Evolutionary conservation across 2,329 filamentous ascomycete species (phyloP), one percentile per base, ranked within the genome.

Genomic region (Pseudocercospora pini-densiflorae): DNA sequence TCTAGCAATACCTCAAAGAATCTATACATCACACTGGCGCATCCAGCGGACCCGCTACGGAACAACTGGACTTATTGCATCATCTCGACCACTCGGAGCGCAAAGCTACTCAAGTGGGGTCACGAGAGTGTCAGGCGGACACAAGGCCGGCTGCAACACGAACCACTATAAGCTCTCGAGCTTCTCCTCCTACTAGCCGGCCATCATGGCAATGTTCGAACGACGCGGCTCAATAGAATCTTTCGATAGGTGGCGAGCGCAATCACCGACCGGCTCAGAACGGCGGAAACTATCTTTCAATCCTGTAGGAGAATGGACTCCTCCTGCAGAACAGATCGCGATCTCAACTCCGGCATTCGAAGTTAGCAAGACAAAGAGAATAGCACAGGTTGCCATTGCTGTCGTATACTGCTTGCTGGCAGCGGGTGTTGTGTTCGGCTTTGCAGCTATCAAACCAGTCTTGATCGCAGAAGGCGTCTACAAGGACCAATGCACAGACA

Each of bases 391-490:
- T n/a, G 79, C 80, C 47, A 81, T 87, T 55, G 90, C 89, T 5
- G 88, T 92, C 0, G 72, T 92, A 10, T 92, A 91, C 76, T 94
- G 91, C 78, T 85, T 94, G 40, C 84, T 96, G 67, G 88, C 91
- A 6, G 90, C 93, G 4, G 94, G 92, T 1, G 83, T 93, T 47
- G 88, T 95, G 19, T 95, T 95, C 79, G 92, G 92, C 36, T 96
- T 92, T 78, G 92, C 92, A 14, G 92, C 92, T 12, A 83, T 96
- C 71, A 96, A 95, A 77, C 92, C 92, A 0, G 87, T 95, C 8
- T 83, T 96, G 27, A 90, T 94, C 67, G 79, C 83, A 12, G 89
- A 93, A 76, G 89, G 89, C 2, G 89, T 92, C 9, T 94, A 93
- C 77, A 83, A 83, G 47, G 84, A 91, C 59, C 79, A 84, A 36